Evolutionary conservation across 768 basidiomycete genomes (phyloP), one percentile per base, ranked within the genome.

Genomic region (Podaxis carcinomalis): DNA sequence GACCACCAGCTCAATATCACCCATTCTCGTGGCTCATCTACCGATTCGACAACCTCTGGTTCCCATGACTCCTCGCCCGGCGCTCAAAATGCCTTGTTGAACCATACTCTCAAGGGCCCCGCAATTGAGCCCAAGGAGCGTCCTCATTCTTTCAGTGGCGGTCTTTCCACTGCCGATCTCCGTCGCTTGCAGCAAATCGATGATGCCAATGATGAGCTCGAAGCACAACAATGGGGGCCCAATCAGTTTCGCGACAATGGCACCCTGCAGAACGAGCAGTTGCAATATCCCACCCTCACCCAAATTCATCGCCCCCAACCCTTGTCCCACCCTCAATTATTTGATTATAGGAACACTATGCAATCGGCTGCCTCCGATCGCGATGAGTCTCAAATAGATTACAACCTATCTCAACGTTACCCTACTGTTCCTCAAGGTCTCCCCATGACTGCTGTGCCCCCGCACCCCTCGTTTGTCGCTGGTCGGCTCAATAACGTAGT

Each of bases 1-100:
- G 88, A 89, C 65, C 86, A 88, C 72, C 81, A 82, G 62, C 84
- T 86, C 67, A 80, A 75, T 56, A 79, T 83, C 28, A 86, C 87
- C 64, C 90, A 92, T 73, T 92, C 90, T 64, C 85, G 90, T 57
- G 91, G 88, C 56, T 91, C 90, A 27, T 92, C 91, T n/a, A 85
- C 87, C 64, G 90, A 92, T 73, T 88, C 87, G 35, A 81, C 86
- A 28, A 77, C 80, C 52, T 85, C 84, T 4, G 79, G 77, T 68
- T 83, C 84, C 59, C 87, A 83, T 62, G 82, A 81, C 59, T 85
- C 86, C 54, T 61, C 52, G 4, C 37, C 59, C 27, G 74, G 76
- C 51, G 77, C 75, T 61, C 83, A 83, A 66, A 85, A 85, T 69
- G 81, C 82, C 32, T 74, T 88, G 67, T 78, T 86, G 58, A 80